Base-by-base conservation (phyloP, 2,329 filamentous ascomycete species). In the Alternaria infectoria region DNA sequence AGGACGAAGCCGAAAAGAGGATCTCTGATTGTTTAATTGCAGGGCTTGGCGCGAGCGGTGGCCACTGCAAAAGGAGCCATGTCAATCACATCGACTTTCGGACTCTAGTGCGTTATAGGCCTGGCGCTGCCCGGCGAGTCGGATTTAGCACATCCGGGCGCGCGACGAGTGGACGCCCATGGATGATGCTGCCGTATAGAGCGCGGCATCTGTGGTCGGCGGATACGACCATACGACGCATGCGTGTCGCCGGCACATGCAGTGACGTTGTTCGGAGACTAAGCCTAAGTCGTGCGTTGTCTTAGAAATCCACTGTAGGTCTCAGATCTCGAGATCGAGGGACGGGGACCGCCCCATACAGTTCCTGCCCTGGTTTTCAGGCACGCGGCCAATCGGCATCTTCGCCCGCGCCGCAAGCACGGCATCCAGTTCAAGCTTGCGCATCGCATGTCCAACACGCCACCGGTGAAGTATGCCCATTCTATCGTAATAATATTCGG, bases 1-100 rank as follows among this genome's bases (percentile, higher is more conserved):
- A 26, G 49, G 43, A 54, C 54, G 32, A 56, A 59, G 44, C 54
- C 40, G 56, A 68, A 64, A 40, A 69, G 67, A 67, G 68, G 64
- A 62, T 64, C 55, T 65, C 30, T 59, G 21, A 46, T 19, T 54
- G 55, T 62, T 65, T 65, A 59, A 67, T 69, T 69, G 61, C 61
- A 59, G 25, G 50, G 45, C 65, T 69, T 66, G 64, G 62, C 64
- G 54, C 52, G 45, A 54, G 59, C 45, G 52, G 58, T 62, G 65
- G 59, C 62, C 65, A 62, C 52, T 61, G 52, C 54, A 50, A 60
- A 66, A 64, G 60, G 51, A 62, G 51, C 36, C 46, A 28, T 56
- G 49, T 36, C 52, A 51, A 50, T 54, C 40, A 30, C 57, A 54
- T 52, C 49, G 13, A 36, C 49, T 36, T 52, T 52, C 49, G 49